A percentile compares a stretch with the other conserved stretches of the same genome.
phyloP scores from a whole-genome alignment of 768 basidiomycete species.

The Agrocybe pediades region DNA sequence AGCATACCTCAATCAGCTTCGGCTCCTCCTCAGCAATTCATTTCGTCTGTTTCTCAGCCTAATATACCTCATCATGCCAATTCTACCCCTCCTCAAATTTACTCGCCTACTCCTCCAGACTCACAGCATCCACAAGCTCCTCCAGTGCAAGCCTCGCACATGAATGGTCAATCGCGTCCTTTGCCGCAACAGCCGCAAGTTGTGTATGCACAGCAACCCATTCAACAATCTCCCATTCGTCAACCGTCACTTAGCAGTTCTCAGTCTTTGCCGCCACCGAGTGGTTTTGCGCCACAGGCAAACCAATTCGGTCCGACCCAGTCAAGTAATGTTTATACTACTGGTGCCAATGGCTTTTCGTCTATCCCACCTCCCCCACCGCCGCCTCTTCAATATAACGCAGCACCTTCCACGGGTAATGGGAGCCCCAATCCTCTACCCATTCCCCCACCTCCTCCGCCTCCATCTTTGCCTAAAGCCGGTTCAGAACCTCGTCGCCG shows the following conservation, averaged over 20 bases:
- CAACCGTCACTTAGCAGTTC: constrained; percentile 15
- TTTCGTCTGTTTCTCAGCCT: constrained; percentile 24
- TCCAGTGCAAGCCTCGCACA: constrained; percentile 26
- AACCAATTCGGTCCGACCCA: constrained; percentile 28
- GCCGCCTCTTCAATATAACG: constrained; percentile 35
- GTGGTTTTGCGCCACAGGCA: constrained; percentile 21
- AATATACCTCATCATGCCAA: constrained; percentile 25
- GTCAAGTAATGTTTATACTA: constrained; percentile 24
- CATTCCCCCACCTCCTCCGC: constrained; percentile 25
- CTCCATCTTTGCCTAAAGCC: constrained; percentile 17
- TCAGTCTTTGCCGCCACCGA: constrained; percentile 29
- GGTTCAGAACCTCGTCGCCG: constrained; percentile 29
- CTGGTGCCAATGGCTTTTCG: constrained; percentile 27
- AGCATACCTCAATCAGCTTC: constrained; percentile 33
- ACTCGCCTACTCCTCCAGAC: constrained; percentile 37
- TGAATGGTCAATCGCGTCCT: constrained; percentile 41
- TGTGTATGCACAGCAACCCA: constrained; percentile 23
- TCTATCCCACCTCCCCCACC: constrained; percentile 39
- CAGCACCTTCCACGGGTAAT: constrained; percentile 15
- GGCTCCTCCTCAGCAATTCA: constrained; percentile 41
- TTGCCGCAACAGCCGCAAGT: constrained; percentile 48
- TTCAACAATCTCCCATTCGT: not conserved
- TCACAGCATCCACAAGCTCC: constrained; percentile 9
- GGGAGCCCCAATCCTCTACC: constrained; percentile 30
- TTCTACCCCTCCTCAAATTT: constrained; percentile 34